Base-by-base conservation (phyloP, 2,329 filamentous ascomycete species). In the Paecilomyces niveus region DNA sequence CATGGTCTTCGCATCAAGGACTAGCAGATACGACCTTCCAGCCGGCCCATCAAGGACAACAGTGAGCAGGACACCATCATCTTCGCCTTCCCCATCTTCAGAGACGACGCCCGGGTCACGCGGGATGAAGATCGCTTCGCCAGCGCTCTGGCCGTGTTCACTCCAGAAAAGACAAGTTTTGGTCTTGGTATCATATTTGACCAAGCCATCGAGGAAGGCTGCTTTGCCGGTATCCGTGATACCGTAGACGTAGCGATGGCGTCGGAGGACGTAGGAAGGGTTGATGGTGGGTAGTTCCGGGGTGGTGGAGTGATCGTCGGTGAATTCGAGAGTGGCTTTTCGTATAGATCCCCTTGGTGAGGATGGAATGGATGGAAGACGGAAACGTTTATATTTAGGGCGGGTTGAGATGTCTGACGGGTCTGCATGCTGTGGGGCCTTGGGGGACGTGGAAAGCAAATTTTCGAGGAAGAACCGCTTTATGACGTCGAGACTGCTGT, bases 391-490 rank as follows among this genome's bases (percentile, higher is more conserved):
- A 7, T 45, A 45, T 45, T 45, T 26, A 75, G 64, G 2, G 58
- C 54, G 9, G 64, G 63, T 55, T 56, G 66, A 59, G 18, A n/a
- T 13, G 2, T 45, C 35, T 57, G 53, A 21, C 63, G 18, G 55
- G 50, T 57, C 72, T 72, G 74, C 80, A 21, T 71, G 74, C 59
- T 70, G 67, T 1, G 78, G 74, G 0, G 79, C 80, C 6, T 74
- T 76, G 31, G 84, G 68, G 1, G 78, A 78, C 55, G 84, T 79
- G 13, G 79, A 82, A n/a, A 86, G 74, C 2, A 92, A 69, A 45
- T 89, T 83, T 54, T 89, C 82, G 70, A 91, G 87, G 74, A 90
- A 91, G 61, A 91, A 83, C 7, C 76, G 76, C 29, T 84, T 79
- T 39, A 94, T 75, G 15, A 92, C 78, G 58, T 90, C 85, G 0